Conservation (phyloP, 371 early-diverging fungal genomes). For the Conidiobolus incongruus region DNA sequence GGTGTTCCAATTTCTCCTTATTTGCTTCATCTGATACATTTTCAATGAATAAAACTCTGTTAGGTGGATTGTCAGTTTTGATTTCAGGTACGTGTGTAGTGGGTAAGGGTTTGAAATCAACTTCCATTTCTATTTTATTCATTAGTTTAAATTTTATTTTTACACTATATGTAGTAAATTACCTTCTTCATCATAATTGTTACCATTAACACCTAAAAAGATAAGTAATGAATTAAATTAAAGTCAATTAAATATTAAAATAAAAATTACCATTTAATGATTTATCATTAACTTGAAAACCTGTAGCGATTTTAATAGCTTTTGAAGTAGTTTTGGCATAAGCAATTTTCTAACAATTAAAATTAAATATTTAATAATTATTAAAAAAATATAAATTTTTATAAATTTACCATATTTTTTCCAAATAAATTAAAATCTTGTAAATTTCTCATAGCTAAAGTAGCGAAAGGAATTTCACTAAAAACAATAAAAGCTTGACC, state of each 20-base stretch:
- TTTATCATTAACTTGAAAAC: too few relatives aligned
- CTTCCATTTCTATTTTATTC: neutral
- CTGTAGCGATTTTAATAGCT: neutral
- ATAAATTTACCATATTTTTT: constrained; percentile 37
- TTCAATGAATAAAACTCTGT: constrained; percentile 72
- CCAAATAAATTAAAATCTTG: constrained; percentile 55
- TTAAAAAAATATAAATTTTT: neutral
- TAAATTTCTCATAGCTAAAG: constrained; percentile 42
- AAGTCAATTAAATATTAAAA: neutral
- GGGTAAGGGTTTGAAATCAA: neutral
- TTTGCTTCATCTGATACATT: constrained; percentile 55
- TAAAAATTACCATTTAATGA: neutral
- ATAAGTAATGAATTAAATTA: neutral
- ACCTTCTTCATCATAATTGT: neutral
- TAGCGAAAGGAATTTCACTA: constrained; percentile 42
- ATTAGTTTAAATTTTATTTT: neutral
- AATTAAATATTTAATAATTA: neutral
- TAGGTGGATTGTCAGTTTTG: constrained; percentile 9
- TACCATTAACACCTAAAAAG: neutral
- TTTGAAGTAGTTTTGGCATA: constrained; percentile 21
- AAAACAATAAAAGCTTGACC: constrained; percentile 90
- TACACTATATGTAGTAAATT: neutral
- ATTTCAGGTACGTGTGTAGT: neutral
- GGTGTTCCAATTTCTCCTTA: constrained; percentile 29
- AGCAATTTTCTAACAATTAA: constrained; percentile 27